Evolutionary conservation across 2,329 filamentous ascomycete species (phyloP), one percentile per base, ranked within the genome.

Genomic region (Ampelomyces quisqualis): DNA sequence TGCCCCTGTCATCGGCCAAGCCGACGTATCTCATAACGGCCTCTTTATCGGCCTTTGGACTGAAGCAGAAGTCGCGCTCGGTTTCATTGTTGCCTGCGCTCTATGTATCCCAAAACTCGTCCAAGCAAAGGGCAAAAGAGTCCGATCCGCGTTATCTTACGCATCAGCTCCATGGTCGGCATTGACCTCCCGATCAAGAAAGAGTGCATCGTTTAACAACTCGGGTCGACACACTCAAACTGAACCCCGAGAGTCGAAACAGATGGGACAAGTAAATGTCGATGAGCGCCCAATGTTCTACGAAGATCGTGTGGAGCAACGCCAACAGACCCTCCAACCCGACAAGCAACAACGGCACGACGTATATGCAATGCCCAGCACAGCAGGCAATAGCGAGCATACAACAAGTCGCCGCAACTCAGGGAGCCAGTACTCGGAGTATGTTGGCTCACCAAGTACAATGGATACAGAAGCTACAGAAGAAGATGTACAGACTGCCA

Each of bases 31-130:
- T 1, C 52, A 57, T 34, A 55, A 62, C 18, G 52, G 52, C 5
- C 50, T 60, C 9, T 60, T 54, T 40, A 59, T 59, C 8, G 57
- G 56, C 2, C 54, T 61, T 1, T 62, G 54, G 57, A 57, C 57
- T 2, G 46, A 54, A 26, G 47, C 48, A 9, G 59, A 62, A 40
- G 49, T 57, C 8, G 49, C 59, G 2, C 53, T 62, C 9, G 55
- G 57, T 24, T 58, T 62, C 42, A 47, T 61, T 9, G 55, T 60
- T 11, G 56, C 59, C 7, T 62, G 59, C 31, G 40, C 53, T 3
- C 41, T 62, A 2, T 60, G 53, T 19, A 29, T 62, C 3, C 56
- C 57, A 1, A 57, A 50, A 14, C 37, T 62, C 11, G 51, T 62
- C 23, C 57, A 60, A 44, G 51, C 47, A 3, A 62, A 60, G 35